phyloP scores from a whole-genome alignment of 306 rosid species.

The Citrullus amarus region DNA sequence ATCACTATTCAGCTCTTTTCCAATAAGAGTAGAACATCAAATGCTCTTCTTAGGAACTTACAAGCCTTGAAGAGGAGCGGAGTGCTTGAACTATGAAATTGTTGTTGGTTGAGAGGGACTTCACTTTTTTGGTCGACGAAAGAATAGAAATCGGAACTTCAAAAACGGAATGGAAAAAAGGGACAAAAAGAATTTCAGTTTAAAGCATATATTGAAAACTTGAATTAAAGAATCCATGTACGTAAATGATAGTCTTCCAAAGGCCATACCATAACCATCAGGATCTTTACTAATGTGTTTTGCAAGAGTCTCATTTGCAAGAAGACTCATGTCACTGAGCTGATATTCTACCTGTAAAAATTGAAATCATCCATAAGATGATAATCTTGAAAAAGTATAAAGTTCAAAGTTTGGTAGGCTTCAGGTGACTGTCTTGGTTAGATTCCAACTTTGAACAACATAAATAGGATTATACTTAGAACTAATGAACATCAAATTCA shows the following conservation, averaged over 20 bases:
- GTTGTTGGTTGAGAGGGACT: constrained; percentile 49
- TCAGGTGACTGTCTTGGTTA: neutral
- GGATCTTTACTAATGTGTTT: constrained; percentile 81
- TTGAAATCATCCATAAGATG: neutral
- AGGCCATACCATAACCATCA: constrained; percentile 66
- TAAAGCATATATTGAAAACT: neutral
- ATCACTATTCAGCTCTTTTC: neutral
- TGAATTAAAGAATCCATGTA: neutral
- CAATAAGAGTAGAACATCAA: neutral
- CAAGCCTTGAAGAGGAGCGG: constrained; percentile 76
- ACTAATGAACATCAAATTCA: neutral
- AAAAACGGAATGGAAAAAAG: constrained; percentile 2
- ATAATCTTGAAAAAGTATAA: neutral
- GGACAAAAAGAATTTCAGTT: neutral
- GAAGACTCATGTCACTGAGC: constrained; percentile 76
- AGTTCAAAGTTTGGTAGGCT: neutral
- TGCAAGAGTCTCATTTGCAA: constrained; percentile 75
- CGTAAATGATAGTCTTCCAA: constrained; percentile 6
- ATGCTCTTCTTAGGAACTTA: constrained; percentile 25
- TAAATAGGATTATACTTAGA: neutral
- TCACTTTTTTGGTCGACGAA: constrained; percentile 71
- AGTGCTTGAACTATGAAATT: constrained; percentile 52
- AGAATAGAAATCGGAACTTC: constrained; percentile 64
- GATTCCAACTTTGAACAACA: neutral
- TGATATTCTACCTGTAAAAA: constrained; percentile 73